Evolutionary conservation across 2,329 filamentous ascomycete genomes (phyloP), one percentile per base, ranked within the genome.

Genomic region (Nothophoma quercina): DNA sequence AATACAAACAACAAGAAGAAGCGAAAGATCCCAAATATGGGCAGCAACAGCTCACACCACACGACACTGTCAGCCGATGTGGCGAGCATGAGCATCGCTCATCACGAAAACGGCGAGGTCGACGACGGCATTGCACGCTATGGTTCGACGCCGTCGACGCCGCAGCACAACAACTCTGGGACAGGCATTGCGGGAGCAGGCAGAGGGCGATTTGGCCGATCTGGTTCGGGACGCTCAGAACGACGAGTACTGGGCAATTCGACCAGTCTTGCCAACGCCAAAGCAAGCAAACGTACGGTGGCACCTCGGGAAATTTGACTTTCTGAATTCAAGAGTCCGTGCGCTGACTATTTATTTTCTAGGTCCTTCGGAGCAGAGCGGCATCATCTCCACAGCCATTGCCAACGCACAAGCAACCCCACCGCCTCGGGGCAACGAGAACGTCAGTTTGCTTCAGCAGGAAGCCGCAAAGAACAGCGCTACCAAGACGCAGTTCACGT

Each of bases 1-100:
- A 98, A 98, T 68, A 96, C 91, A 28, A 98, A 96, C 74, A 99
- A 99, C 73, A 99, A 99, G 77, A 99, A 98, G 80, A 98, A 99
- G 76, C 85, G 95, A 63, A 99, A 99, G 77, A 98, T 99, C 29
- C 95, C 95, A 0, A 92, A 92, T 0, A 91, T 91, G 8, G 89
- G 90, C 15, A 89, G 90, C 65, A 81, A 86, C 12, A 84, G 78
- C 47, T 76, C 80, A 57, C 83, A 86, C 67, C 80, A 86, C 59
- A 60, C 65, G 29, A 78, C 79, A 50, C 74, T 89, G 43, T 85
- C 85, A 13, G 81, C 84, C 22, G 87, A 89, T 60, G 79, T 89
- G 73, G 83, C 85, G 32, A 84, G 80, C 63, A 83, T 88, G 81
- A 85, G 84, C 35, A 79, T 88, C 39, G 78, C 79, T 28, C 33